Conservation (phyloP, 495 filamentous ascomycete species). For the Astrothelium subdiscretum region DNA sequence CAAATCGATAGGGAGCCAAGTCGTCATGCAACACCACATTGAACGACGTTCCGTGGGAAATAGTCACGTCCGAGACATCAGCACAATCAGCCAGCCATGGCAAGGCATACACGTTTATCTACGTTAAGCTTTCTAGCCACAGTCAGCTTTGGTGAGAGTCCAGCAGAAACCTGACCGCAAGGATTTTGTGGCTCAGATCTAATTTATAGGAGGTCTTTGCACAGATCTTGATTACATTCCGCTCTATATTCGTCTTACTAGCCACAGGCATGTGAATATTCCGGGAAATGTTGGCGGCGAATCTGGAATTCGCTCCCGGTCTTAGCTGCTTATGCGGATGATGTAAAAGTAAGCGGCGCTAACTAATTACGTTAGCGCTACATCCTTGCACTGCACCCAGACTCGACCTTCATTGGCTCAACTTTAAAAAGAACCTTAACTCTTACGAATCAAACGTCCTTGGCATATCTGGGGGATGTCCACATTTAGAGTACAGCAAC, state of each 20-base stretch:
- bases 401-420: background rate
- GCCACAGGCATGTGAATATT: background rate
- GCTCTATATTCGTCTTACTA: background rate
- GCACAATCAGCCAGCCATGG: background rate
- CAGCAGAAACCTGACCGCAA: background rate
- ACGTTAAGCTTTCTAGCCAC: no score
- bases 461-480: background rate
- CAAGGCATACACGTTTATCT: no score
- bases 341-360: background rate
- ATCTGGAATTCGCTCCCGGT: background rate
- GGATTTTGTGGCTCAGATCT: background rate
- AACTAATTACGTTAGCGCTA: background rate
- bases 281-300: background rate
- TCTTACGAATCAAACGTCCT: no score
- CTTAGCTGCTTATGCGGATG: background rate
- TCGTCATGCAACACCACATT: background rate
- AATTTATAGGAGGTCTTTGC: background rate
- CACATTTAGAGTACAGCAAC: background rate
- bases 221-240: background rate
- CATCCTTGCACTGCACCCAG: background rate
- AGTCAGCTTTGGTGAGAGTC: background rate
- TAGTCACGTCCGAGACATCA: background rate
- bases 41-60: background rate
- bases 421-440: background rate
- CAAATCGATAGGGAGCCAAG: background rate